A percentile compares a stretch with the other conserved stretches of the same genome.
These are phyloP conservation scores for Sordariomycetes sp. DNA, from an alignment of 2,329 filamentous ascomycete species.

Conservation along the genomic window DNA sequence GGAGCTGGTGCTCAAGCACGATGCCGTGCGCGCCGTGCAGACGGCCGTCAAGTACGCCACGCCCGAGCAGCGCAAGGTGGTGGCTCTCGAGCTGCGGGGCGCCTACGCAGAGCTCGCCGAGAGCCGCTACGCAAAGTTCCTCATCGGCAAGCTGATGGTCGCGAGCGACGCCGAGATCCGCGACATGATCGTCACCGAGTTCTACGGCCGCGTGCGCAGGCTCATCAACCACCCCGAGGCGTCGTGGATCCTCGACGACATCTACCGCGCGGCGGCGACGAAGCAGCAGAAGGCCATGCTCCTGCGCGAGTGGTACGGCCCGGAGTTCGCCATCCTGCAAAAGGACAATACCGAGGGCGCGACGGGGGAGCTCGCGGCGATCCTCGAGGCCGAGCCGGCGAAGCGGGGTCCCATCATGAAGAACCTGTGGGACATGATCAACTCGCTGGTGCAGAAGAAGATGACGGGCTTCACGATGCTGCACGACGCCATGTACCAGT, in stretches of 20 bases:
- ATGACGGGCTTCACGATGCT: conserved; percentile 95
- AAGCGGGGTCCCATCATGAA: conserved; percentile 82
- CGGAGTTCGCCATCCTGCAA: conserved; percentile 78
- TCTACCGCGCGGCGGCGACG: conserved; percentile 81
- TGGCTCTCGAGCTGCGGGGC: conserved; percentile 75
- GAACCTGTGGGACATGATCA: conserved; percentile 75
- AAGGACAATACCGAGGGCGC: conserved; percentile 35
- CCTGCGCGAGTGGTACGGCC: conserved; percentile 89
- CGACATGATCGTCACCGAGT: conserved; percentile 82
- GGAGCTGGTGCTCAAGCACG: conserved; percentile 97
- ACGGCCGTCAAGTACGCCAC: conserved; percentile 94
- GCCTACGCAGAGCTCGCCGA: conserved; percentile 77
- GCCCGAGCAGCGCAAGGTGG: conserved; percentile 69
- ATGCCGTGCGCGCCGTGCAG: conserved; percentile 91
- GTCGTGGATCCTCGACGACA: conserved; percentile 94
- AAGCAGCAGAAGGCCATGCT: conserved; percentile 74
- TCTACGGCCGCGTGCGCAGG: conserved; percentile 85
- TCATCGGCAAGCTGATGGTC: conserved; percentile 92
- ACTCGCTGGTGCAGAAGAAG: conserved; percentile 89
- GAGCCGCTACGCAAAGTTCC: conserved; percentile 93
- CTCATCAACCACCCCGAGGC: conserved; percentile 94
- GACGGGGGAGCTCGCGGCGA: conserved; percentile 56
- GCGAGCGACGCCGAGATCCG: conserved; percentile 79
- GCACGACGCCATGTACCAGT: conserved; percentile 96
- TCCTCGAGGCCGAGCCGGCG: conserved; percentile 65